Base-by-base conservation (phyloP, 1,284 basidiomycete genomes). In the Taiwanofungus camphoratus region DNA sequence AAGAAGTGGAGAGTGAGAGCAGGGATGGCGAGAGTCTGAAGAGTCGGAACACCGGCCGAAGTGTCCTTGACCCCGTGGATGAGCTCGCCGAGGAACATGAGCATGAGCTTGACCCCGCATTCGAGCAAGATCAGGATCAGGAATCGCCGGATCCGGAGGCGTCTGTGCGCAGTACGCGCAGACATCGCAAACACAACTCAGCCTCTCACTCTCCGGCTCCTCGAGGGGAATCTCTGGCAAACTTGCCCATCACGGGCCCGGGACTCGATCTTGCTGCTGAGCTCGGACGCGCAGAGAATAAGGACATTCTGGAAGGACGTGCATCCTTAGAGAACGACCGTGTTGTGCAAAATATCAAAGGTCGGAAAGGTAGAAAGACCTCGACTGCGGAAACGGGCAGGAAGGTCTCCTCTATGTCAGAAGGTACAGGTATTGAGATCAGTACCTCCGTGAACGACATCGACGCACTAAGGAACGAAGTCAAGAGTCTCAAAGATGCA, bases 401-500 rank as follows among this genome's bases (percentile, higher is more conserved):
- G 38, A 73, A 69, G 52, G 52, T 64, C 40, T 69, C 69, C 5
- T 51, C 54, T 3, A 45, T 46, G 27, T 55, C 58, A 5, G 61
- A 64, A 59, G 68, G 39, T 66, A 63, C 45, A 19, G 71, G 72
- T 18, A 56, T 71, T 32, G 76, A 78, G 36, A 55, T 65, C 3
- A 67, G 63, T 41, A 57, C 58, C 15, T 64, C 73, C 29, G 51
- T 63, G 39, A 71, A 65, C 46, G 85, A 89, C 53, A 59, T 87
- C 50, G 82, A 87, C 35, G 76, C 79, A 7, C 69, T 92, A 35
- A 74, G 81, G 34, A 75, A 67, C 16, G 93, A 96, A 64, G 82
- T 95, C 57, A 93, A 93, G 65, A 82, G 79, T 31, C 77, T 96
- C 60, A 89, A 87, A 61, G 94, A 97, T 61, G 90, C 91, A 36